A percentile compares a stretch with the other conserved stretches of the same genome.
These are phyloP conservation scores for Penicillium tannophilum DNA, from an alignment of 495 filamentous ascomycete genomes.

Conservation along the genomic window DNA sequence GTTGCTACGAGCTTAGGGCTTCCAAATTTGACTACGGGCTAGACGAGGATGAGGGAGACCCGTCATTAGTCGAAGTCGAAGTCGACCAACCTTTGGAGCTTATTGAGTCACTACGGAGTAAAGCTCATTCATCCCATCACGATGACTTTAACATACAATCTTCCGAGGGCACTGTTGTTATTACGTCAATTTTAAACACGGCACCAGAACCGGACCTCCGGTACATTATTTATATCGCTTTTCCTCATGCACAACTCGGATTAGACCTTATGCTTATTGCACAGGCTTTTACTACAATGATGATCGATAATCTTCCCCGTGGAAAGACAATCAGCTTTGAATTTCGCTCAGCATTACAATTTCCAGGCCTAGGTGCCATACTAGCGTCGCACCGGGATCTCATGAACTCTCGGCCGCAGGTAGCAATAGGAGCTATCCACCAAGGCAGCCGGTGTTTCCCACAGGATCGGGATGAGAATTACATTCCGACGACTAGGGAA, in stretches of 20 bases:
- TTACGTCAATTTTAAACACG: neutral
- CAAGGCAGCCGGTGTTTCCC: neutral
- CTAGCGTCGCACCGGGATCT: neutral
- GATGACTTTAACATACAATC: neutral
- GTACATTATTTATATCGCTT: neutral
- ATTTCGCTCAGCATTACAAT: neutral
- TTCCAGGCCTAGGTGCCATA: neutral
- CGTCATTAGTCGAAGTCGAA: neutral
- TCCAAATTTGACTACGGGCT: neutral
- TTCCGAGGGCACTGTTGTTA: neutral
- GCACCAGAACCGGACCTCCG: neutral
- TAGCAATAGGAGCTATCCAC: neutral
- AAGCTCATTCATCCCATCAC: neutral
- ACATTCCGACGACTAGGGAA: neutral
- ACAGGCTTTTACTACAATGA: neutral
- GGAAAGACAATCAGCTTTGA: neutral
- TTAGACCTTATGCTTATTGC: neutral
- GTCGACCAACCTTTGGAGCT: neutral
- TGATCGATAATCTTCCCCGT: neutral
- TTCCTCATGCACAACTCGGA: neutral
- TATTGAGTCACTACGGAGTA: neutral
- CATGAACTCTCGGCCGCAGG: neutral
- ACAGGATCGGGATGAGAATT: neutral
- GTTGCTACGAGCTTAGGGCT: neutral
- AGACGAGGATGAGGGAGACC: neutral